Base-by-base conservation (phyloP, 2,329 filamentous ascomycete species). In the Aspergillus melleus region DNA sequence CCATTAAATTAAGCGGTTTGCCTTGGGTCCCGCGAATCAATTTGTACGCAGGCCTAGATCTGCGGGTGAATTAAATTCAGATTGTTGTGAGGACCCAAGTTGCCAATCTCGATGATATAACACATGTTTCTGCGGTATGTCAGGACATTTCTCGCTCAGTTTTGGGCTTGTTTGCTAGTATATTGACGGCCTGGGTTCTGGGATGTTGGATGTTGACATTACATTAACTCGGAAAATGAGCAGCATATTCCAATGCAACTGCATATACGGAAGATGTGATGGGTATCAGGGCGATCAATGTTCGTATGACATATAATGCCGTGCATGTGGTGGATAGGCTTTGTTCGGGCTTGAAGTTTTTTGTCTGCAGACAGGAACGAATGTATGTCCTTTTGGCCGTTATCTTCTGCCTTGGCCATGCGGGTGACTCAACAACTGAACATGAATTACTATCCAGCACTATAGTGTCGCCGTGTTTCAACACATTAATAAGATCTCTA, bases 41-140 rank as follows among this genome's bases (percentile, higher is more conserved):
- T 26, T n/a, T 66, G 22, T 36, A 60, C 14, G 57, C 58, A 6
- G 61, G 65, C 1, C 46, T 67, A 5, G 73, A 76, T 62, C 59
- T 78, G 51, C 61, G 66, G 6, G 67, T 74, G 44, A 61, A 68
- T 6, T 8, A n/a, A 4, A 6, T n/a, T 2, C 68, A 68, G 5
- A 65, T 78, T 11, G 69, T 74, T 22, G 68, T 77, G 50, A 70
- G 73, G 59, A 42, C 16, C 16, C 74, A 68, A 52, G 67, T 79
- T 12, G 70, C 73, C 26, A 67, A 72, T 42, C 69, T 80, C 11
- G 67, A 70, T 16, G 68, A 74, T 29, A 69, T 80, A 19, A 79
- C 77, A 1, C 78, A 81, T 61, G 73, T 80, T 14, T 81, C 61
- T 74, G 74, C 47, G 76, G 75, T 76, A 61, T 4, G 19, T 12